Percentiles rank a stretch among this genome's conserved stretches.
Conservation (phyloP, 352 stramenopile species). For the Pseudoperonospora humuli region DNA sequence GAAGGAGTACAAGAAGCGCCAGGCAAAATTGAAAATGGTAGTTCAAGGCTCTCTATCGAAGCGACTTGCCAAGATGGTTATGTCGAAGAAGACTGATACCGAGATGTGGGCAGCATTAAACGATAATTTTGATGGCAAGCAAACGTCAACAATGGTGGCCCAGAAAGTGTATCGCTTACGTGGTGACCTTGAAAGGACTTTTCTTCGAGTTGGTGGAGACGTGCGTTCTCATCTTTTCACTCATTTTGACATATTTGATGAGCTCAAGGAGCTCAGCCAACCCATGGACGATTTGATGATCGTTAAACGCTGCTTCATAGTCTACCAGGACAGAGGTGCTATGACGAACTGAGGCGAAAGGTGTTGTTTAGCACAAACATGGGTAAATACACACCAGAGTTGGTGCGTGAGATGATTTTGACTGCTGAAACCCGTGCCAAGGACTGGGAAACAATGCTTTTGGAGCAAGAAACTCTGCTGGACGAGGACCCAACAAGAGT, state of each 20-base stretch:
- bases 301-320: neutral
- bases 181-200: neutral
- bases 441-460: neutral
- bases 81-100: constrained; percentile 6
- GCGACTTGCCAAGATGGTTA: constrained; percentile 5
- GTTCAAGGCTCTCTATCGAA: constrained; percentile 6
- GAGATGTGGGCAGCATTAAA: constrained; percentile 6
- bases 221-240: neutral
- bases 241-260: neutral
- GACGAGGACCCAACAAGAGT: neutral
- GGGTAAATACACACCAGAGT: neutral
- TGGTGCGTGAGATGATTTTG: neutral
- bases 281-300: neutral
- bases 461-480: neutral
- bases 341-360: neutral
- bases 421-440: neutral
- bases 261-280: neutral
- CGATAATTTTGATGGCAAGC: constrained; percentile 7
- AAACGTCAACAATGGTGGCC: neutral
- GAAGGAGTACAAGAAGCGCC: constrained; percentile 7
- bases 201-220: neutral
- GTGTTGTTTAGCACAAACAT: neutral
- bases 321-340: neutral
- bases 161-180: neutral
- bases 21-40: constrained; percentile 1